Base-by-base conservation (phyloP, 1,284 basidiomycete genomes). In the Anthracocystis walkeri region DNA sequence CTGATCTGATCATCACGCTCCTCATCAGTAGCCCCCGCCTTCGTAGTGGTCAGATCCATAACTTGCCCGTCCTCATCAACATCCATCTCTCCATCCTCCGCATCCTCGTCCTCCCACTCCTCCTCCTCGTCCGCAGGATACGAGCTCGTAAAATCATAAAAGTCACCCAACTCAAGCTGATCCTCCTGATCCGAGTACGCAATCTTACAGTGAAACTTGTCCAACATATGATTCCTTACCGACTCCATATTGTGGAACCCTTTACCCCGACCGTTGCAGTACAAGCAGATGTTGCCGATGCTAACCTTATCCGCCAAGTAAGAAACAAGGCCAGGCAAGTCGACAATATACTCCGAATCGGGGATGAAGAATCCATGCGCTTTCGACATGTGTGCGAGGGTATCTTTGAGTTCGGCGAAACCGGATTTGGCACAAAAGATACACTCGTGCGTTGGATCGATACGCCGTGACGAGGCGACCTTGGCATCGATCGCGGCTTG, bases 361-460 rank as follows among this genome's bases (percentile, higher is more conserved):
- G 97, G 97, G 66, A 99, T 89, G 88, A 97, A 98, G 89, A 99
- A 99, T 27, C 94, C 94, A 86, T 99, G 97, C 0, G 86, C 86
- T 46, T 86, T 85, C 35, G 91, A 90, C 97, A 99, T 99, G 88
- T 99, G 97, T 0, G 88, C 87, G 21, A 97, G 88, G 78, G 92
- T 94, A 7, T 88, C 89, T 7, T 90, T 88, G 35, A 95, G 86
- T 1, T 90, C 87, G 0, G 87, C 35, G 50, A 83, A 78, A 25
- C 93, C 85, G 1, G 90, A 87, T 0, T 87, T 40, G 11, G 89
- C 88, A 87, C 97, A 99, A 88, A 99, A 99, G 56, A 99, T 91
- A 70, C 83, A 84, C 51, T 80, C 71, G 38, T 73, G 70, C 12
- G 55, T 58, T 1, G 82, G 76, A 45, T 85, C 77, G 55, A 85